Base-by-base conservation (phyloP, 75 land plant genomes). In the Picea glauca region DNA sequence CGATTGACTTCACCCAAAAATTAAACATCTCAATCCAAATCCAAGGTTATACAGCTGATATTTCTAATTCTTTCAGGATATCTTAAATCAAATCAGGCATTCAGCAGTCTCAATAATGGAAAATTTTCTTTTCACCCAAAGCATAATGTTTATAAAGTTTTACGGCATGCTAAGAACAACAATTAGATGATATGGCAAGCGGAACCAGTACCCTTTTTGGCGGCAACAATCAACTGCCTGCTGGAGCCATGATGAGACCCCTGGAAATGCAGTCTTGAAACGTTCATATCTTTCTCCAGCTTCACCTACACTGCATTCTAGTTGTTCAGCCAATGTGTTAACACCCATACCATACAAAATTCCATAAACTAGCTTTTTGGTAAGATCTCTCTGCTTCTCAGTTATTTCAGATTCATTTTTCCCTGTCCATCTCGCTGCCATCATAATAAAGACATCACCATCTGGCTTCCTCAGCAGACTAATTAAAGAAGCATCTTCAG, bases 311-410 rank as follows among this genome's bases (percentile, higher is more conserved):
- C 85, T 83, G 84, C 99, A 98, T 21, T 87, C 86, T 21, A 98
- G 85, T 74, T 93, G 91, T 60, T 91, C 91, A 58, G 99, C 90
- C 58, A 98, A 88, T 3, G 93, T 83, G 57, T 88, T 88, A 33
- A 91, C 84, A 60, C 99, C 99, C 99, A 98, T 98, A 18, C 99
- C 99, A 88, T 98, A 98, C 13, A 98, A 88, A 64, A 95, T 93
- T 32, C 99, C 99, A 85, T 98, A 98, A 12, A 95, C 87, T 46
- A 98, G 80, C 72, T 90, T 87, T 79, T 98, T 98, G 56, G 98
- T 98, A 35, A 87, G 90, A 26, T 95, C 96, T 78, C 99, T 88
- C 77, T 93, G 98, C 68, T 87, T 75, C 56, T 84, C 79, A 73
- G 83, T 84, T 3, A 98, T 72, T 62, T 35, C 57, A 76, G 83